Percentiles rank a stretch among this genome's conserved stretches.
These are phyloP conservation scores for Tetraselmis chui DNA, from an alignment of 139 green algal genomes.

Conservation along the genomic window DNA sequence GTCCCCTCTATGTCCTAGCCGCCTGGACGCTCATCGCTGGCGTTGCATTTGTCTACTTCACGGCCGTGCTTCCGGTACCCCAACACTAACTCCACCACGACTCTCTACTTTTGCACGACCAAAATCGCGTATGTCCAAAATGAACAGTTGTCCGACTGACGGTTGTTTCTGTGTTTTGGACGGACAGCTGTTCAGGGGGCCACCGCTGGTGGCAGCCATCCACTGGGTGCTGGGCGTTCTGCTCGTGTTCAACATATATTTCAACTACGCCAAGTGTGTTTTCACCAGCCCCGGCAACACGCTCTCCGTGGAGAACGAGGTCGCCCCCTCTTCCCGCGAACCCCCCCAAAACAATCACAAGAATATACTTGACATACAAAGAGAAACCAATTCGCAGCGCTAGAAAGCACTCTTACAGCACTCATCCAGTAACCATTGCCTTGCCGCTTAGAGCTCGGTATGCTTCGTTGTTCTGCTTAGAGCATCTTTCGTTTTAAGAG, in stretches of 20 bases:
- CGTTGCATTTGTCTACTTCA: not conserved
- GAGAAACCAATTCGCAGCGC: too few species aligned
- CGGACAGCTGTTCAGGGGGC: not conserved
- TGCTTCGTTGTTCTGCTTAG: not conserved
- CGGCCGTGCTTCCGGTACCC: not conserved
- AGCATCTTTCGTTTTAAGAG: too few species aligned
- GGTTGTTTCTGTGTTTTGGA: too few species aligned
- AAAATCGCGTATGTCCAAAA: too few species aligned
- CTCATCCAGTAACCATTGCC: too few species aligned
- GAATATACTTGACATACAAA: too few species aligned
- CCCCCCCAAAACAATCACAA: too few species aligned
- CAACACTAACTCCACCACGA: not conserved
- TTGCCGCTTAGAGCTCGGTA: not conserved
- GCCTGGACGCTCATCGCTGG: not conserved
- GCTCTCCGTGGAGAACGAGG: slow-evolving; percentile 8
- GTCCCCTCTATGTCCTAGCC: not conserved
- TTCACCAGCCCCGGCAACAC: slow-evolving; percentile 31
- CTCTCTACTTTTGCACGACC: too few species aligned
- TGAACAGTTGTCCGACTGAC: too few species aligned
- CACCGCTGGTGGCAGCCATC: not conserved
- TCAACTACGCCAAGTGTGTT: slow-evolving; percentile 36
- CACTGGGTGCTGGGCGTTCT: slow-evolving; percentile 10
- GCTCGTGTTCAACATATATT: slow-evolving; percentile 39
- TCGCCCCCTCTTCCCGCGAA: not conserved
- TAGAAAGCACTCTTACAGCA: too few species aligned